Percentiles rank a stretch among this genome's conserved stretches.
phyloP scores from a whole-genome alignment of 108 stramenopile species.

The Thalassiosira profunda region DNA sequence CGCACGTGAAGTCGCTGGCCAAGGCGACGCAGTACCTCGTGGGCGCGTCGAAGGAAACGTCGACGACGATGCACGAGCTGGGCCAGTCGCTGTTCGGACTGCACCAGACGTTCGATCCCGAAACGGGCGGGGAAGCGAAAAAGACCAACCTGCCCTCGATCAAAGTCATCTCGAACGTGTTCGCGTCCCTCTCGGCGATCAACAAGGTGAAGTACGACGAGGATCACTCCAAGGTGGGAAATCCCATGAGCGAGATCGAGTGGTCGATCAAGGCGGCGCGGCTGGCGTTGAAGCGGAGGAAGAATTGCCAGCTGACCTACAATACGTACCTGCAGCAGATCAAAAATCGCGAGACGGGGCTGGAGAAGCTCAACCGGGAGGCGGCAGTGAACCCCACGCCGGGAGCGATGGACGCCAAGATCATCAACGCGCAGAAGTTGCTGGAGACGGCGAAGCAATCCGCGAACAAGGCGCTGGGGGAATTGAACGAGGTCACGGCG shows the following conservation, averaged over 20 bases:
- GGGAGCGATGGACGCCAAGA: conserved; percentile 20
- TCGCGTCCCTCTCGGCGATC: conserved; percentile 63
- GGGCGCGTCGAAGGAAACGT: conserved; percentile 62
- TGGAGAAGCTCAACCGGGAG: conserved; percentile 53
- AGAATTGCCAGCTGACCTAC: conserved; percentile 72
- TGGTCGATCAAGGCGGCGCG: conserved; percentile 78
- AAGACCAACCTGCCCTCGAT: conserved; percentile 40
- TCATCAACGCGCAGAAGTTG: conserved; percentile 41
- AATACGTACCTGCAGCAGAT: conserved; percentile 70
- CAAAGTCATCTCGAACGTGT: conserved; percentile 48
- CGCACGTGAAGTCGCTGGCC: conserved; percentile 72
- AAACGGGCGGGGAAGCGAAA: conserved; percentile 14
- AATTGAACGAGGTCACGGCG: conserved; percentile 71
- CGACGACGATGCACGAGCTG: conserved; percentile 79
- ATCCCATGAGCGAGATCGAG: conserved; percentile 75
- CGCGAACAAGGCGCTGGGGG: conserved; percentile 52
- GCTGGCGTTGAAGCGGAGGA: conserved; percentile 77
- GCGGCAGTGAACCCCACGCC: conserved; percentile 41
- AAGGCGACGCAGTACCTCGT: conserved; percentile 79
- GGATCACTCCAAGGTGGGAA: conserved; percentile 75
- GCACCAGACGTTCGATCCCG: conserved; percentile 52
- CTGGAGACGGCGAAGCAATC: conserved; percentile 33
- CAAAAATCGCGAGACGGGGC: conserved; percentile 42
- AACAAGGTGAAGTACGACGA: conserved; percentile 76
- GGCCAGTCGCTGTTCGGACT: conserved; percentile 83